phyloP scores from a whole-genome alignment of 345 rosid genomes.

The Boechera retrofracta region DNA sequence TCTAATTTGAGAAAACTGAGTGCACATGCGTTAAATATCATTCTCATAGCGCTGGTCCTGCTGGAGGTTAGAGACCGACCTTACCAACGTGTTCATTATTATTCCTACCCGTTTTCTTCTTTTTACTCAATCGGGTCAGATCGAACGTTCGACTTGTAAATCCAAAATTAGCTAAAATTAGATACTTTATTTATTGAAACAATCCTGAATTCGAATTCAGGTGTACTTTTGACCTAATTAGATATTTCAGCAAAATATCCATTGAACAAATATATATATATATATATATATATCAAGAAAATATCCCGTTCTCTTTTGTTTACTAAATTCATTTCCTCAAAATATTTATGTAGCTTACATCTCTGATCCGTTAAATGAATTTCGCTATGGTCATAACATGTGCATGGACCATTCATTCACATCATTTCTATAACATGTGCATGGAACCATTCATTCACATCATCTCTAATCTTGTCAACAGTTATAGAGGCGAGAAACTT shows the following conservation, averaged over 20 bases:
- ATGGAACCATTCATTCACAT: too few relatives aligned
- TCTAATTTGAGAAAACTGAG: background rate
- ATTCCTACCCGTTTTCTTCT: slow-evolving; percentile 16
- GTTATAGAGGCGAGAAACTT: too few relatives aligned
- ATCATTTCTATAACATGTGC: too few relatives aligned
- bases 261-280: too few relatives aligned
- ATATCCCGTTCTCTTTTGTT: slow-evolving; percentile 14
- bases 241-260: slow-evolving; percentile 34
- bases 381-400: background rate
- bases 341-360: background rate
- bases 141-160: slow-evolving; percentile 3
- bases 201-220: slow-evolving; percentile 16
- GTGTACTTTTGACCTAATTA: slow-evolving; percentile 25
- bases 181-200: slow-evolving; percentile 14
- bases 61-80: slow-evolving; percentile 27
- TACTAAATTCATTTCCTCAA: too few relatives aligned
- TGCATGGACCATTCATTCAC: too few relatives aligned
- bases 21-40: slow-evolving; percentile 13
- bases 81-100: slow-evolving; percentile 9
- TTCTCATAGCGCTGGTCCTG: slow-evolving; percentile 1
- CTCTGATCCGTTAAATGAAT: background rate
- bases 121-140: slow-evolving; percentile 4
- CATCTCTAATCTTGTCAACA: too few relatives aligned
- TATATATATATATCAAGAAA: slow-evolving; percentile 12
- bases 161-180: slow-evolving; percentile 33